phyloP scores from a whole-genome alignment of 139 green algal species.

The Chlorella sp. region DNA sequence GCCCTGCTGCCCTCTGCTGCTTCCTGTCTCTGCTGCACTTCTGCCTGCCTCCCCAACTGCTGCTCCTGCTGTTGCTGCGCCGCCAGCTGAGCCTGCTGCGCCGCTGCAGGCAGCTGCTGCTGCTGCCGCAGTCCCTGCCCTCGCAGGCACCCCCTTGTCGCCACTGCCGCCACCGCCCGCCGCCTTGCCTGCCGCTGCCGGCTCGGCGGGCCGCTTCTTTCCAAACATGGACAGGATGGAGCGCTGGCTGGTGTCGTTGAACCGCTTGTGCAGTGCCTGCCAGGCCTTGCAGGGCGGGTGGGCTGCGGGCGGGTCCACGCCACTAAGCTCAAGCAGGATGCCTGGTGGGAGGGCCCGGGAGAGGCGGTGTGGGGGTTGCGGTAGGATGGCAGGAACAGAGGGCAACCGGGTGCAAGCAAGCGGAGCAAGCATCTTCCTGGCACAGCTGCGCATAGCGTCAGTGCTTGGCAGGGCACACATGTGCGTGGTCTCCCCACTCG shows the following conservation, averaged over 20 bases:
- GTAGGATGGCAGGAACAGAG: background rate
- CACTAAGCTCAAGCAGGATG: conserved; percentile 50
- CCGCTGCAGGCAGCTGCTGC: too few relatives aligned
- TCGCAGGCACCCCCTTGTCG: background rate
- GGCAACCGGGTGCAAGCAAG: too few relatives aligned
- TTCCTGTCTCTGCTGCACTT: background rate
- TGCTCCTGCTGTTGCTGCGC: background rate
- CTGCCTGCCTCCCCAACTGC: background rate
- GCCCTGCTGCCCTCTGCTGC: background rate
- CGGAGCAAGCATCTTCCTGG: too few relatives aligned
- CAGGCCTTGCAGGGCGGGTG: conserved; percentile 40
- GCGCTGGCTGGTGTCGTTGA: conserved; percentile 57
- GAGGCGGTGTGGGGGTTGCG: background rate
- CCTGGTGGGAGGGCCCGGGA: background rate
- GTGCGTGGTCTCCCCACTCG: background rate
- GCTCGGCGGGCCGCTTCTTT: conserved; percentile 13
- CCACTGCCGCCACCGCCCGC: background rate
- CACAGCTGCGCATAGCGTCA: too few relatives aligned
- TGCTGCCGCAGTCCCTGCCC: background rate
- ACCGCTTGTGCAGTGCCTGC: conserved; percentile 46
- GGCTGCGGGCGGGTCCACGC: background rate
- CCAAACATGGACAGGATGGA: conserved; percentile 61
- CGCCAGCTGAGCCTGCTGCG: background rate
- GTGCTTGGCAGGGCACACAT: too few relatives aligned
- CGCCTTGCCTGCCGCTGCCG: background rate